A percentile compares a stretch with the other conserved stretches of the same genome.
These are phyloP conservation scores for Geranium rotundifolium DNA, from an alignment of 345 rosid genomes.

Conservation along the genomic window DNA sequence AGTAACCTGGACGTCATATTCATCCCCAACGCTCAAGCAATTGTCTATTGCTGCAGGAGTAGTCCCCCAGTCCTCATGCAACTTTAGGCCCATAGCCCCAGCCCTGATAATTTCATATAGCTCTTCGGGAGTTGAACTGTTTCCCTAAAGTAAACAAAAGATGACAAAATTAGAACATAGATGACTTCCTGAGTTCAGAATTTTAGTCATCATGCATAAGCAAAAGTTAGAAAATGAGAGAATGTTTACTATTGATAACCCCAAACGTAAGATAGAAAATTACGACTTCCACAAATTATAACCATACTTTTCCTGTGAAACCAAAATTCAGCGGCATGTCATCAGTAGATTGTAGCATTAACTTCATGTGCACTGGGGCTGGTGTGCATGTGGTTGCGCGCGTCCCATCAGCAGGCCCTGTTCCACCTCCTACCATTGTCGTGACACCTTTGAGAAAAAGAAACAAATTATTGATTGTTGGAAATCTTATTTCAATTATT, in stretches of 20 bases:
- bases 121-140: constrained; percentile 62
- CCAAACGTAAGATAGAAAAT: neutral
- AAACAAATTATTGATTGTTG: neutral
- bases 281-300: neutral
- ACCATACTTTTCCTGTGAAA: constrained; percentile 86
- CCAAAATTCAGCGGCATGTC: constrained; percentile 89
- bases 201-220: neutral
- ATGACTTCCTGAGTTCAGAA: constrained; percentile 6
- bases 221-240: neutral
- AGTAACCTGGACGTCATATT: constrained; percentile 62
- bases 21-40: constrained; percentile 75
- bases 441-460: constrained; percentile 50
- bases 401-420: constrained; percentile 94
- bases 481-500: neutral
- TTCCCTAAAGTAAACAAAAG: constrained; percentile 45
- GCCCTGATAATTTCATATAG: constrained; percentile 67
- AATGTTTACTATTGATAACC: neutral
- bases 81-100: constrained; percentile 97
- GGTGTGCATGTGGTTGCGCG: constrained; percentile 98
- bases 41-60: constrained; percentile 93
- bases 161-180: constrained; percentile 2
- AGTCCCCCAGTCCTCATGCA: constrained; percentile 99
- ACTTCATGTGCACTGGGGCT: constrained; percentile 66
- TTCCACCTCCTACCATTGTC: constrained; percentile 92
- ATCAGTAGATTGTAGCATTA: constrained; percentile 96